phyloP scores from a whole-genome alignment of 805 yeast genomes.

The Yarrowia sp. region DNA sequence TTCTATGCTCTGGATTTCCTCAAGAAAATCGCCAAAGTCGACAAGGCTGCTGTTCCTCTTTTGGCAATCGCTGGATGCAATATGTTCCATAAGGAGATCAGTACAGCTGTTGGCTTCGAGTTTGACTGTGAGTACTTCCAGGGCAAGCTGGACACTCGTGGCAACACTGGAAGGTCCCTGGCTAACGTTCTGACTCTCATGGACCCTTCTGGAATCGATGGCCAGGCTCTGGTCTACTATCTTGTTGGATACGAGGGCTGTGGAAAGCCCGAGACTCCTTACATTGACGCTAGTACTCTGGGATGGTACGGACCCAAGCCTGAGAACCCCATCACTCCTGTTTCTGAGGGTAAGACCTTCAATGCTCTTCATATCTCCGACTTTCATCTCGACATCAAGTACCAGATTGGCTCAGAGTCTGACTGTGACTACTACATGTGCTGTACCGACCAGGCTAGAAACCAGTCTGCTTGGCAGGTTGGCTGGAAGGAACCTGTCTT shows the following conservation, averaged over 20 bases:
- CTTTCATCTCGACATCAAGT: constrained; percentile 57
- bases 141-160: neutral
- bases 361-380: constrained; percentile 67
- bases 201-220: constrained; percentile 54
- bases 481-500: constrained; percentile 34
- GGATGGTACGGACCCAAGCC: constrained; percentile 48
- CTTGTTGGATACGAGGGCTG: constrained; percentile 49
- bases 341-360: constrained; percentile 43
- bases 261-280: constrained; percentile 46
- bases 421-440: constrained; percentile 54
- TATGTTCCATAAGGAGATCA: neutral
- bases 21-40: neutral
- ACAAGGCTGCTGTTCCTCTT: neutral
- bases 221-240: constrained; percentile 57
- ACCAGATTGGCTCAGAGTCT: constrained; percentile 47
- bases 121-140: neutral
- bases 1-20: too few relatives aligned
- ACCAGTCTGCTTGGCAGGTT: constrained; percentile 8
- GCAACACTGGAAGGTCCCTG: constrained; percentile 38
- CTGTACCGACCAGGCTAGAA: constrained; percentile 44
- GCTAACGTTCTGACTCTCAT: constrained; percentile 51
- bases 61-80: neutral
- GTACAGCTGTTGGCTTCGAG: neutral
- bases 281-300: constrained; percentile 42
- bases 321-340: constrained; percentile 32